Base-by-base conservation (phyloP, 1,284 basidiomycete species). In the Melanopsichium pennsylvanicum region DNA sequence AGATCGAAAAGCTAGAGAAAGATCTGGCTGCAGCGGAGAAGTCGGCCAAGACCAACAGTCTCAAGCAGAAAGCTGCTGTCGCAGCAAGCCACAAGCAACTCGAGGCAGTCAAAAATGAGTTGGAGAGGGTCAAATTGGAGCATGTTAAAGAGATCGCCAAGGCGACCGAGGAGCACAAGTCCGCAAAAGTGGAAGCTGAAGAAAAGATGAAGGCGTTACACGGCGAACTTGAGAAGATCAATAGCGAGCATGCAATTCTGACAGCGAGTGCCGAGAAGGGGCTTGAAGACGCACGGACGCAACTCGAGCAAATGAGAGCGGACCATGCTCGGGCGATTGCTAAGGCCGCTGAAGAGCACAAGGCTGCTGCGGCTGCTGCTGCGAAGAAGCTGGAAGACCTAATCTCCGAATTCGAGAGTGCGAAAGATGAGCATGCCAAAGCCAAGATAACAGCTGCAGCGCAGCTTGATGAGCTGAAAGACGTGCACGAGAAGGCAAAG, bases 21-120 rank as follows among this genome's bases (percentile, higher is more conserved):
- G 59, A 67, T 9, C 25, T 60, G 4, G 54, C 60, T 18, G 42
- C 66, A 9, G 50, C 59, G n/a, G 35, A 70, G 36, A 54, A 68
- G 43, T 45, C 50, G 29, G 15, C 48, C n/a, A 51, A 45, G 40
- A 52, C 45, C 25, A 57, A 31, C 9, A 49, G 26, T 16, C 19
- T 58, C 23, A 52, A 69, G 43, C 51, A 61, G 44, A 56, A 61
- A 36, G 54, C 48, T 33, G 42, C 56, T 25, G 36, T 41, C 9
- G 18, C 42, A 2, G 32, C 26, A n/a, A 39, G 50, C 5, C 19
- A 45, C 5, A 41, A 54, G 37, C 31, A 49, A 36, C 39, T 60
- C 8, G 19, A 45, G 16, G 34, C 27, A 5, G 26, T 47, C 13
- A 16, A 52, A 25, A 29, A 37, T 26, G 51, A 72, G 16, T 51